phyloP scores from a whole-genome alignment of 2,329 filamentous ascomycete species.

The Penicillium thymicola region DNA sequence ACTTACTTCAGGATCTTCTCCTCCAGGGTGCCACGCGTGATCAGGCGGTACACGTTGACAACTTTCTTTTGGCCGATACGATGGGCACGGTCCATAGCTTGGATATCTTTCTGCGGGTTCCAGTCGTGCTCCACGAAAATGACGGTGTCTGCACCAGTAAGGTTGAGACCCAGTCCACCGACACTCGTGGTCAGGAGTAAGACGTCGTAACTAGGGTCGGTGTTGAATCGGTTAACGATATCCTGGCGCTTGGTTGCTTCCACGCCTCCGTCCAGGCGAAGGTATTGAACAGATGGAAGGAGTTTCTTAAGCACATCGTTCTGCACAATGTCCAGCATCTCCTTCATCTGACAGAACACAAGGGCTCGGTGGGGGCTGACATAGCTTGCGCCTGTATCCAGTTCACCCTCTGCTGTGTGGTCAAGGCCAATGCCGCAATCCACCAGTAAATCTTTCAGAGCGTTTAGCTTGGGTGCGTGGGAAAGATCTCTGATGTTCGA shows the following conservation, averaged over 20 bases:
- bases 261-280: constrained; percentile 90
- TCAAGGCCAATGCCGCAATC: constrained; percentile 94
- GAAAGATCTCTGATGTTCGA: constrained; percentile 78
- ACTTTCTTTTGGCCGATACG: constrained; percentile 99
- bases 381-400: constrained; percentile 65
- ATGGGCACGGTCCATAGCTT: constrained; percentile 98
- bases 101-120: constrained; percentile 98
- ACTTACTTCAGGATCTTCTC: constrained; percentile 89
- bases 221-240: constrained; percentile 98
- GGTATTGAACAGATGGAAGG: constrained; percentile 86
- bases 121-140: constrained; percentile 99
- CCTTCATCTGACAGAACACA: constrained; percentile 99
- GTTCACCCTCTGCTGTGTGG: constrained; percentile 50
- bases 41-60: constrained; percentile 95
- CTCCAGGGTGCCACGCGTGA: constrained; percentile 91
- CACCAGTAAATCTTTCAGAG: constrained; percentile 87
- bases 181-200: constrained; percentile 92
- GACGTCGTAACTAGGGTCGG: constrained; percentile 93
- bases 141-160: constrained; percentile 96
- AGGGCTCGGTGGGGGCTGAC: constrained; percentile 95
- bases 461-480: constrained; percentile 90
- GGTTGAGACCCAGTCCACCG: constrained; percentile 87
- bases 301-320: constrained; percentile 85
- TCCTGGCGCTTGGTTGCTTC: constrained; percentile 92
- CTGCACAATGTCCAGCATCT: constrained; percentile 99